phyloP scores from a whole-genome alignment of 306 rosid species.

The Prunus campanulata region DNA sequence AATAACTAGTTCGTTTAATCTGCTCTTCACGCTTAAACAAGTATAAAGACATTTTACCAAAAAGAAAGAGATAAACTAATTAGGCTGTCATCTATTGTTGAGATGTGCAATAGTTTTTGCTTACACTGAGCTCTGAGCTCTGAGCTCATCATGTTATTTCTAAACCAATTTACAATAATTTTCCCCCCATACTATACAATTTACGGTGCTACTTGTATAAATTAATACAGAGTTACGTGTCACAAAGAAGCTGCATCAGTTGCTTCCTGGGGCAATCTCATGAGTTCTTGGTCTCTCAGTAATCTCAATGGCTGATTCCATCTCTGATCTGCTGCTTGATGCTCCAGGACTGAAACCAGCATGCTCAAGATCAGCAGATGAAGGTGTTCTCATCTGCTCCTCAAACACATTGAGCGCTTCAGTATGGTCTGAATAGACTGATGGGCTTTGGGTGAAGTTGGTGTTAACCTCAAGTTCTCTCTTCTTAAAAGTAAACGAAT shows the following conservation, averaged over 20 bases:
- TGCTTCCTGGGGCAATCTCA: neutral
- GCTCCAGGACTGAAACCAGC: slow-evolving; percentile 7
- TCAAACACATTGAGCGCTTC: neutral
- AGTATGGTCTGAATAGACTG: slow-evolving; percentile 11
- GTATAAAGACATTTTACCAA: too few relatives aligned
- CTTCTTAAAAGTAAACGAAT: slow-evolving; percentile 38
- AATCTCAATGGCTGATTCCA: slow-evolving; percentile 1
- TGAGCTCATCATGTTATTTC: too few relatives aligned
- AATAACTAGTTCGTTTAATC: too few relatives aligned
- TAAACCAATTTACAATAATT: neutral
- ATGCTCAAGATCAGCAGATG: neutral
- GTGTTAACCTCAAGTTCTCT: neutral
- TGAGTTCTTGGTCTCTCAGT: neutral
- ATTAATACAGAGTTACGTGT: neutral
- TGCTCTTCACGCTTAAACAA: too few relatives aligned
- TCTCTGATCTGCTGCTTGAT: neutral
- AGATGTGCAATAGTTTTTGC: too few relatives aligned
- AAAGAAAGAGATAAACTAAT: too few relatives aligned
- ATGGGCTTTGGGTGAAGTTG: slow-evolving; percentile 1
- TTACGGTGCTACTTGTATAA: neutral
- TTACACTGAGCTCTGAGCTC: too few relatives aligned
- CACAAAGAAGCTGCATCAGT: neutral
- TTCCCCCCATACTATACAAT: neutral
- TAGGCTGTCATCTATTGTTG: too few relatives aligned
- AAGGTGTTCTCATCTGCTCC: neutral